phyloP scores from a whole-genome alignment of 139 green algal species.

The Auxenochlorella pyrenoidosa region DNA sequence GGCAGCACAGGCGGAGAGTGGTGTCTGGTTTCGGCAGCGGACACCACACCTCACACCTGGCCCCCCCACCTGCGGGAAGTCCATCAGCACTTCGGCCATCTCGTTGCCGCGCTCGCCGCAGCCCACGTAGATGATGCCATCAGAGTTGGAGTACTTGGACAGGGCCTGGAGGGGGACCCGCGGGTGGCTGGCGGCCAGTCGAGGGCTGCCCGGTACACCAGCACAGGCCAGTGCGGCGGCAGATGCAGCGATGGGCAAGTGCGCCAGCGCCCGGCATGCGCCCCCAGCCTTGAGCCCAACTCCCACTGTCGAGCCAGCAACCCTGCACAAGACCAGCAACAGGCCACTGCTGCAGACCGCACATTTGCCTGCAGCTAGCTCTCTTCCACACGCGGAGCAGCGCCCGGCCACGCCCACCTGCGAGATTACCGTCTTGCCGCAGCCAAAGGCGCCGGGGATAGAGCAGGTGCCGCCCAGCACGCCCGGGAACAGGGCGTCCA shows the following conservation, averaged over 20 bases:
- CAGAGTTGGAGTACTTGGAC: slow-evolving; percentile 98
- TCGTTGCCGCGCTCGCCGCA: slow-evolving; percentile 98
- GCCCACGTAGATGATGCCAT: slow-evolving; percentile 99
- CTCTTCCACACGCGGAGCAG: background rate
- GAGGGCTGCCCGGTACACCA: too few relatives aligned
- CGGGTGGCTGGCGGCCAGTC: background rate
- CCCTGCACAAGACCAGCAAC: too few relatives aligned
- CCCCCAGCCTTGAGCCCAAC: too few relatives aligned
- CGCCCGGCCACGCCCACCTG: slow-evolving; percentile 57
- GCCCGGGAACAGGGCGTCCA: slow-evolving; percentile 98
- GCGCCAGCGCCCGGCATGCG: too few relatives aligned
- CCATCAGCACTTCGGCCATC: slow-evolving; percentile 84
- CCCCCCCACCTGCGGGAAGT: slow-evolving; percentile 26
- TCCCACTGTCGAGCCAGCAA: too few relatives aligned
- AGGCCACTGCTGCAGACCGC: too few relatives aligned
- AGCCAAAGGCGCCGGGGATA: slow-evolving; percentile 98
- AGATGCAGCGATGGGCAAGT: too few relatives aligned
- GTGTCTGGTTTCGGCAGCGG: too few relatives aligned
- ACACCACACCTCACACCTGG: too few relatives aligned
- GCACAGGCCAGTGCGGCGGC: too few relatives aligned
- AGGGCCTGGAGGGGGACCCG: slow-evolving; percentile 69
- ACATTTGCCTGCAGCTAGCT: too few relatives aligned
- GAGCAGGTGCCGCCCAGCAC: slow-evolving; percentile 97
- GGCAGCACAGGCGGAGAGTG: too few relatives aligned
- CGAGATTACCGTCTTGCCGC: slow-evolving; percentile 99